Evolutionary conservation across 1,284 basidiomycete genomes (phyloP).

Genomic region (Schizophyllum commune): DNA sequence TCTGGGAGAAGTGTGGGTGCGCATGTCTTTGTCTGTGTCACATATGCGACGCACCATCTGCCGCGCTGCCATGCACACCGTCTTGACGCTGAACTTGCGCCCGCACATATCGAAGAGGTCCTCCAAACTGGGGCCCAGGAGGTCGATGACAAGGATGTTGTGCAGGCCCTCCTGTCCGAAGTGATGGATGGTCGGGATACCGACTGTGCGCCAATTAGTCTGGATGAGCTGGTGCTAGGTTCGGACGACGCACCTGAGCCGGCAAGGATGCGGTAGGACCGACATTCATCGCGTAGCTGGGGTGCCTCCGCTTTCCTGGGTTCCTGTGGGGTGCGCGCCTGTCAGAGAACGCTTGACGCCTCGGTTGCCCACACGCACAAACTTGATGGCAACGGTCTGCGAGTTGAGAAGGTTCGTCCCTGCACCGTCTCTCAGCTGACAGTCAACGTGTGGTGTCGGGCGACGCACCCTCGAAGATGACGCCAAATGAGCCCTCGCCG

Average conservation of each 20-base stretch:
- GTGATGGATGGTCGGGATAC: conserved; percentile 94
- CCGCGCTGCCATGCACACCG: conserved; percentile 93
- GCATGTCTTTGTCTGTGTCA: background rate
- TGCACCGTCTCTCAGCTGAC: conserved; percentile 22
- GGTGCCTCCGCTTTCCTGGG: conserved; percentile 95
- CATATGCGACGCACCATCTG: conserved; percentile 70
- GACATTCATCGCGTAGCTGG: conserved; percentile 93
- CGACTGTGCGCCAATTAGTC: conserved; percentile 39
- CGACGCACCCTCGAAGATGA: conserved; percentile 86
- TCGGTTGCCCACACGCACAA: conserved; percentile 55
- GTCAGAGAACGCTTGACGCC: background rate
- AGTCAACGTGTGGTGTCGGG: conserved; percentile 4
- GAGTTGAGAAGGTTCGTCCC: conserved; percentile 93
- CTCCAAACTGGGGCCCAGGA: conserved; percentile 88
- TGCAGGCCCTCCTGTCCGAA: conserved; percentile 97
- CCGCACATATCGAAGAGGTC: conserved; percentile 97
- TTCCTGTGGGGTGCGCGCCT: conserved; percentile 52
- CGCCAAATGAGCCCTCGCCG: conserved; percentile 87
- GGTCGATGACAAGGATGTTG: conserved; percentile 94
- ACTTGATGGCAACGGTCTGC: conserved; percentile 96
- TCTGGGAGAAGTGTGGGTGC: conserved; percentile 31
- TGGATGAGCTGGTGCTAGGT: conserved; percentile 10
- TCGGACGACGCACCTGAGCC: conserved; percentile 71
- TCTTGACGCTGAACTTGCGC: conserved; percentile 91
- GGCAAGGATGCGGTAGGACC: conserved; percentile 91